A percentile compares a stretch with the other conserved stretches of the same genome.
Evolutionary conservation across 2,329 filamentous ascomycete species (phyloP).

Genomic region (Ramichloridium luteum): DNA sequence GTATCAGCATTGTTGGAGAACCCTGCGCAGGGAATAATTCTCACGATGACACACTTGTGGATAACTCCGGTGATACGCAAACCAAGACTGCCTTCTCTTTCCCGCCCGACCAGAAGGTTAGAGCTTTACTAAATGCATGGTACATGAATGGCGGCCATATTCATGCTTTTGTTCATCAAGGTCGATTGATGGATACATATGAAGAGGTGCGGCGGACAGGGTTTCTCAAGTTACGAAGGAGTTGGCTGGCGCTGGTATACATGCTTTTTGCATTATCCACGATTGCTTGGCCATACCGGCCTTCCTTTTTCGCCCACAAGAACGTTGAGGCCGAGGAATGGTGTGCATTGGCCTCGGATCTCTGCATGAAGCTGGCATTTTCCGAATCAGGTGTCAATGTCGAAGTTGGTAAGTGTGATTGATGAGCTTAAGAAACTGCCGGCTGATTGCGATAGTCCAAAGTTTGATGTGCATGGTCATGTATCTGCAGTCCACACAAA

Average conservation of each 20-base stretch:
- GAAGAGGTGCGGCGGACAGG: slow-evolving; percentile 3
- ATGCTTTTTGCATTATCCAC: slow-evolving; percentile 4
- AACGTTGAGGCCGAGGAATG: slow-evolving; percentile 5
- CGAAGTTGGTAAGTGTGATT: too few species aligned
- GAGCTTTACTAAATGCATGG: slow-evolving; percentile 2
- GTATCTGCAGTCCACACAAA: slow-evolving; percentile 6
- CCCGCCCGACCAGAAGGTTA: slow-evolving; percentile 2
- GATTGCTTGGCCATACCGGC: slow-evolving; percentile 3
- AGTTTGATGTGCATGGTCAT: slow-evolving; percentile 3
- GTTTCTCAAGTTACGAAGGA: slow-evolving; percentile 2
- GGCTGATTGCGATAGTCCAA: too few species aligned
- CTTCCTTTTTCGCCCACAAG: not conserved
- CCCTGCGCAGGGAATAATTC: too few species aligned
- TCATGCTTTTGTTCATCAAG: slow-evolving; percentile 5
- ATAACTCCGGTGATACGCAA: too few species aligned
- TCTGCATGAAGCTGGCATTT: slow-evolving; percentile 5
- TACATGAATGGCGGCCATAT: slow-evolving; percentile 5
- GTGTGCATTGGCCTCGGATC: slow-evolving; percentile 3
- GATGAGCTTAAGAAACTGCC: too few species aligned
- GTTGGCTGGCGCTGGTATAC: slow-evolving; percentile 8
- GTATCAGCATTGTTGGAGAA: too few species aligned
- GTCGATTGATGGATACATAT: slow-evolving; percentile 5
- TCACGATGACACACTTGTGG: too few species aligned
- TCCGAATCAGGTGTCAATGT: slow-evolving; percentile 3
- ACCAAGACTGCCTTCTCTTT: too few species aligned